A percentile compares a stretch with the other conserved stretches of the same genome.
phyloP scores from a whole-genome alignment of 2,329 filamentous ascomycete species.

The Lachnellula occidentalis region DNA sequence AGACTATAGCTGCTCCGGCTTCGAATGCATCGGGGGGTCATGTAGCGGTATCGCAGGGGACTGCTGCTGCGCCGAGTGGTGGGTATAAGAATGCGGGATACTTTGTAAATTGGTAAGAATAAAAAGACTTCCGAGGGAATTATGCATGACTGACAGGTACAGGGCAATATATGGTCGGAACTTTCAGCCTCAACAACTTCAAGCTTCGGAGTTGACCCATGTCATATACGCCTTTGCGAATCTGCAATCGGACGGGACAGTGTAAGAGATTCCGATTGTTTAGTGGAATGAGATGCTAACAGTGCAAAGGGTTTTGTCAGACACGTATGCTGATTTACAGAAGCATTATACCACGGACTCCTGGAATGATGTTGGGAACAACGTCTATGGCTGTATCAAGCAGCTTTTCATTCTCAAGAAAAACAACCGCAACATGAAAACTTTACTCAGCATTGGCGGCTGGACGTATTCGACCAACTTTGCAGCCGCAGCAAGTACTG shows the following conservation, averaged over 20 bases:
- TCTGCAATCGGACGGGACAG: constrained; percentile 63
- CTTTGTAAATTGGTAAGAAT: constrained; percentile 14
- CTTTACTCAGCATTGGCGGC: constrained; percentile 75
- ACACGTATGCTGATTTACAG: constrained; percentile 67
- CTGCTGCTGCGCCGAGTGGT: neutral
- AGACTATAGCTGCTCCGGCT: neutral
- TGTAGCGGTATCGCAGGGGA: neutral
- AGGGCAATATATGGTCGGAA: constrained; percentile 71
- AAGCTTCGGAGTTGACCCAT: constrained; percentile 65
- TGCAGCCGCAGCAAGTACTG: constrained; percentile 58
- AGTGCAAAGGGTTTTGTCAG: constrained; percentile 50
- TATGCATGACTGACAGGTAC: neutral
- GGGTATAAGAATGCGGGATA: constrained; percentile 14
- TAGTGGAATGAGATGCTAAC: constrained; percentile 46
- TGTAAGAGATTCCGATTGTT: constrained; percentile 41
- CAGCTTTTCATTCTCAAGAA: constrained; percentile 76
- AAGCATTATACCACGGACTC: constrained; percentile 69
- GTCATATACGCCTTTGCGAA: constrained; percentile 81
- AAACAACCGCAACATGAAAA: constrained; percentile 69
- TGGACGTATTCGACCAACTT: constrained; percentile 83
- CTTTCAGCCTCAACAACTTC: constrained; percentile 66
- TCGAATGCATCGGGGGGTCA: no score
- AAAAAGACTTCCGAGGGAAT: no score
- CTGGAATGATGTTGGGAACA: constrained; percentile 63
- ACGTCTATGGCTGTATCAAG: constrained; percentile 77